A percentile compares a stretch with the other conserved stretches of the same genome.
Conservation (phyloP, 2,329 filamentous ascomycete genomes). For the Aspergillus nomiae region DNA sequence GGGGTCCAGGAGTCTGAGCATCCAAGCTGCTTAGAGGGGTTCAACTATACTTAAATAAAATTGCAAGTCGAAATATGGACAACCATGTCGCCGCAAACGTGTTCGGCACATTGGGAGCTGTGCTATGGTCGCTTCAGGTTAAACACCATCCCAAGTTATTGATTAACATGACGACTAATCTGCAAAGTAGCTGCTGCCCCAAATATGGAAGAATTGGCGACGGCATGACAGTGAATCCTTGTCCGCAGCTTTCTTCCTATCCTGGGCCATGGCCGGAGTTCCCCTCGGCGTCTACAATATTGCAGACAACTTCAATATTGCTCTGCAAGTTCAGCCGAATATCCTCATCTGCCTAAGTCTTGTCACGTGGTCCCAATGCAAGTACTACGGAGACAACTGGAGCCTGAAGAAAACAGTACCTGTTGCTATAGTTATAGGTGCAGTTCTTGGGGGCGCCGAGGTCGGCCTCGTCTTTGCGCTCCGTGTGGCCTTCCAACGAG, state of each 20-base stretch:
- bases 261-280: slow-evolving; percentile 67
- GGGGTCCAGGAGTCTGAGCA: no score
- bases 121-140: slow-evolving; percentile 6
- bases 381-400: slow-evolving; percentile 50
- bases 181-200: slow-evolving; percentile 62
- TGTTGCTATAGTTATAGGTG: slow-evolving; percentile 11
- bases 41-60: no score
- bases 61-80: slow-evolving; percentile 20
- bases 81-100: slow-evolving; percentile 31
- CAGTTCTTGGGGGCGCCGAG: slow-evolving; percentile 62
- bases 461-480: slow-evolving; percentile 61
- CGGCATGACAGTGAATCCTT: slow-evolving; percentile 67
- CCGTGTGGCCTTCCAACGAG: slow-evolving; percentile 46
- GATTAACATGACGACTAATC: not conserved
- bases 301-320: slow-evolving; percentile 55
- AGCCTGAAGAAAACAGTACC: not conserved
- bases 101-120: slow-evolving; percentile 34
- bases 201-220: slow-evolving; percentile 69
- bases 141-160: not conserved
- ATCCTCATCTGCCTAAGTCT: slow-evolving; percentile 56
- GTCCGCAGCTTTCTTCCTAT: slow-evolving; percentile 71
- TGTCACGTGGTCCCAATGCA: slow-evolving; percentile 58
- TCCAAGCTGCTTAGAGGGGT: no score
- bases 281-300: slow-evolving; percentile 66
- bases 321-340: slow-evolving; percentile 58